These are phyloP conservation scores for Pestalotiopsis sp. DNA, from an alignment of 2,329 filamentous ascomycete genomes.

Conservation along the genomic window DNA sequence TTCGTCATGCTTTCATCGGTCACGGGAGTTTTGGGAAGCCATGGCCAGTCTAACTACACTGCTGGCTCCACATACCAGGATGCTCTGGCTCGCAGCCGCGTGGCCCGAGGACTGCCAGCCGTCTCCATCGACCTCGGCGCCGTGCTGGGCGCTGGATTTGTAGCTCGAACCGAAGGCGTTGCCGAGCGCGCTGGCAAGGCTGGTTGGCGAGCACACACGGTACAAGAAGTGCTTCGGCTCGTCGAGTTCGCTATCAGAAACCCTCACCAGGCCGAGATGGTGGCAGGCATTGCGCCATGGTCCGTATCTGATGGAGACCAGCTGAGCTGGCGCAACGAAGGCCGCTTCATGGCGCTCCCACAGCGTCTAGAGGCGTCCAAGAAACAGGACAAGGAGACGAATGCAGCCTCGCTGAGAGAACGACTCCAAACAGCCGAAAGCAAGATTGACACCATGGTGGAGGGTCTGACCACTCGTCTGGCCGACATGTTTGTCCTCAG, in stretches of 20 bases:
- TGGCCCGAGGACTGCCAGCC: neutral
- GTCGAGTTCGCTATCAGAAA: slow-evolving; percentile 5
- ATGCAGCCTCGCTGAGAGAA: neutral
- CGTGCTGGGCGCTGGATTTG: slow-evolving; percentile 8
- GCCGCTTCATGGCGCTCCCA: slow-evolving; percentile 2
- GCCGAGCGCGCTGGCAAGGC: slow-evolving; percentile 8
- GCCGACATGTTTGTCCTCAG: slow-evolving; percentile 11
- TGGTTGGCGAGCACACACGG: slow-evolving; percentile 9
- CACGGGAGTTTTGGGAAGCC: slow-evolving; percentile 10
- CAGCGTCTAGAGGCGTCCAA: neutral
- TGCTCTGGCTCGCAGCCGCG: slow-evolving; percentile 6
- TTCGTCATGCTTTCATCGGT: slow-evolving; percentile 15
- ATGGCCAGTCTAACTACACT: slow-evolving; percentile 14
- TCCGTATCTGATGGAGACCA: neutral
- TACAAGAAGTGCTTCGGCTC: slow-evolving; percentile 3
- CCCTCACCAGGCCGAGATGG: slow-evolving; percentile 5
- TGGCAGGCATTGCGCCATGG: slow-evolving; percentile 7
- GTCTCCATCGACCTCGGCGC: slow-evolving; percentile 9
- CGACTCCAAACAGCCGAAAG: neutral
- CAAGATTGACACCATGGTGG: neutral
- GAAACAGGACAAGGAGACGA: neutral
- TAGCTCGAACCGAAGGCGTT: slow-evolving; percentile 5
- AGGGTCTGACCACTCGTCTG: slow-evolving; percentile 1
- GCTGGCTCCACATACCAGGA: slow-evolving; percentile 9
- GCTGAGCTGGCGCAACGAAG: neutral